Evolutionary conservation across 139 green algal genomes (phyloP).

Genomic region (Chlamydomonas applanata): DNA sequence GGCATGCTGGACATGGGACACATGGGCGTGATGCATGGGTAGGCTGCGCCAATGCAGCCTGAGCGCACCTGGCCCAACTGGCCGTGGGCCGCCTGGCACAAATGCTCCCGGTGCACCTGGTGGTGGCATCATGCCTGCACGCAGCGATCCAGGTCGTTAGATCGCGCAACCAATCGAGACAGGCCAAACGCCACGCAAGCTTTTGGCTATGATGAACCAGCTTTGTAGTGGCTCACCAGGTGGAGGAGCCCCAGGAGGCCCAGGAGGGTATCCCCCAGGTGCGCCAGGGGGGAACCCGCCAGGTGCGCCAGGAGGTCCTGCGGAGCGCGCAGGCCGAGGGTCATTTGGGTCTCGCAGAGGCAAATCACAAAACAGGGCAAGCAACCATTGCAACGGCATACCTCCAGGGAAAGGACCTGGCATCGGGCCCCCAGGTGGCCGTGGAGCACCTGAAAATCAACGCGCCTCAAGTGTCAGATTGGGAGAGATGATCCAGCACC

Average conservation of each 20-base stretch:
- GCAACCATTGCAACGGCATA: background rate
- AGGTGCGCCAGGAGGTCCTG: background rate
- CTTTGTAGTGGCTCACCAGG: too few species aligned
- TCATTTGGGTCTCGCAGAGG: background rate
- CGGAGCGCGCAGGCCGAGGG: background rate
- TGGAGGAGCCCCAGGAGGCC: background rate
- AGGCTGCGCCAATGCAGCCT: too few species aligned
- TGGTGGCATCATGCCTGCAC: too few species aligned
- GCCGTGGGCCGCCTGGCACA: too few species aligned
- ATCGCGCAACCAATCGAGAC: too few species aligned
- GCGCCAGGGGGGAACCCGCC: background rate
- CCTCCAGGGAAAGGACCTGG: conserved; percentile 1
- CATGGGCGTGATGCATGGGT: background rate
- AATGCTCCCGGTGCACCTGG: too few species aligned
- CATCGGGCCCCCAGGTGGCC: background rate
- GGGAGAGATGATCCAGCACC: background rate
- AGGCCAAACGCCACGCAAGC: too few species aligned
- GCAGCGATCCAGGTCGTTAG: too few species aligned
- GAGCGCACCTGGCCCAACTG: too few species aligned
- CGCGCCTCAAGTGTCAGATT: background rate
- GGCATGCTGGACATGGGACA: background rate
- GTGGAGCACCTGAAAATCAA: background rate
- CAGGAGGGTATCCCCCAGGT: background rate
- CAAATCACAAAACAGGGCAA: background rate
- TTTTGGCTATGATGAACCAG: too few species aligned